These are phyloP conservation scores for Entomortierella parvispora DNA, from an alignment of 192 early-diverging fungal species.

Conservation along the genomic window DNA sequence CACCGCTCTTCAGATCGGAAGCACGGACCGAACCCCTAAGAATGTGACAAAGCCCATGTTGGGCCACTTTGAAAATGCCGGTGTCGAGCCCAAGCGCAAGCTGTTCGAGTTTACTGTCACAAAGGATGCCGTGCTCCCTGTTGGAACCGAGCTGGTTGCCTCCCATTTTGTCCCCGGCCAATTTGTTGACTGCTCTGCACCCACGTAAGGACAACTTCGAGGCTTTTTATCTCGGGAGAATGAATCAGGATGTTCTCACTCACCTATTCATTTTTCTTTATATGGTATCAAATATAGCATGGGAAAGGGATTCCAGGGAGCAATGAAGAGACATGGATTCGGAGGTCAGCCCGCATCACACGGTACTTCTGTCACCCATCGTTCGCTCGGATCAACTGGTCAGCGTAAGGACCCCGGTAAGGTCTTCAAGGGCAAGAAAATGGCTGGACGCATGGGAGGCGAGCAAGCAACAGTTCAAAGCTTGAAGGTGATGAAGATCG, in stretches of 20 bases:
- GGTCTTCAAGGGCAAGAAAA: slow-evolving; percentile 97
- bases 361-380: slow-evolving; percentile 91
- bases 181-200: slow-evolving; percentile 90
- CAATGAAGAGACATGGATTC: slow-evolving; percentile 97
- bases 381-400: slow-evolving; percentile 91
- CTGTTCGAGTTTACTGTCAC: slow-evolving; percentile 87
- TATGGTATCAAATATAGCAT: no score
- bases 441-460: slow-evolving; percentile 96
- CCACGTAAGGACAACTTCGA: slow-evolving; percentile 70
- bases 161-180: slow-evolving; percentile 96
- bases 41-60: slow-evolving; percentile 76
- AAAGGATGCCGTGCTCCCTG: slow-evolving; percentile 84
- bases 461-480: slow-evolving; percentile 83
- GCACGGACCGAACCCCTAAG: slow-evolving; percentile 65
- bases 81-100: slow-evolving; percentile 81
- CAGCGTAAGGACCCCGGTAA: slow-evolving; percentile 83
- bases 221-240: no score
- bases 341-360: slow-evolving; percentile 92
- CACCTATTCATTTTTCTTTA: background rate
- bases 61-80: slow-evolving; percentile 78
- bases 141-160: slow-evolving; percentile 79
- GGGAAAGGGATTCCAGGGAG: slow-evolving; percentile 96
- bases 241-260: no score
- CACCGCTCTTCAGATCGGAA: slow-evolving; percentile 75
- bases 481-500: slow-evolving; percentile 88